Percentiles rank a stretch among this genome's conserved stretches.
These are phyloP conservation scores for Cyclotella kingstonii DNA, from an alignment of 108 stramenopile species.

Conservation along the genomic window DNA sequence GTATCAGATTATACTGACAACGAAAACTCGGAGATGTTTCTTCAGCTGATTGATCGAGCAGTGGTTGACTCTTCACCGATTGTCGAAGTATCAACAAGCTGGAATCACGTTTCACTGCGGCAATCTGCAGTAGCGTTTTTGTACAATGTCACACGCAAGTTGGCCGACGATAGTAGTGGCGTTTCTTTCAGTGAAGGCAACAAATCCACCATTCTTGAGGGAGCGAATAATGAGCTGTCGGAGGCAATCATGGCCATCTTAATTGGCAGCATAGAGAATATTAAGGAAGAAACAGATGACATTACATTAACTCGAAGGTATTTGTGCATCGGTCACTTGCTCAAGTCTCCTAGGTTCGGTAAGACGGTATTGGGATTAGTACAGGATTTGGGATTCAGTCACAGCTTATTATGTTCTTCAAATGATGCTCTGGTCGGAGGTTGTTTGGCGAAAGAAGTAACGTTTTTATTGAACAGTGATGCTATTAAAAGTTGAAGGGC, in stretches of 20 bases:
- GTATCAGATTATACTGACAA: not conserved
- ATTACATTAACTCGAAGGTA: slow-evolving; percentile 39
- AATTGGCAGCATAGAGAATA: slow-evolving; percentile 52
- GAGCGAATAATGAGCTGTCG: slow-evolving; percentile 38
- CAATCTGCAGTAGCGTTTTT: slow-evolving; percentile 63
- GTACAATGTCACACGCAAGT: slow-evolving; percentile 48
- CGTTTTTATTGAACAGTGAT: slow-evolving; percentile 1
- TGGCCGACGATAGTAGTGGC: slow-evolving; percentile 6
- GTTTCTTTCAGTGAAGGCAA: not conserved
- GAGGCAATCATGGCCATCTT: slow-evolving; percentile 55
- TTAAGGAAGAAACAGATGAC: slow-evolving; percentile 51
- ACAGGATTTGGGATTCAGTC: slow-evolving; percentile 34
- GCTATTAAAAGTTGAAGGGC: too few species aligned
- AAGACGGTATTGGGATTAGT: slow-evolving; percentile 27
- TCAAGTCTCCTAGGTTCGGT: slow-evolving; percentile 23
- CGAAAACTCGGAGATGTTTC: slow-evolving; percentile 8
- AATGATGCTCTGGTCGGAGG: not conserved
- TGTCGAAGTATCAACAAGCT: slow-evolving; percentile 17
- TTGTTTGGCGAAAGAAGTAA: slow-evolving; percentile 32
- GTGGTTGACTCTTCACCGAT: slow-evolving; percentile 18
- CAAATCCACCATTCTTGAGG: too few species aligned
- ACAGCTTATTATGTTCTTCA: slow-evolving; percentile 7
- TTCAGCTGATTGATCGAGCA: slow-evolving; percentile 21
- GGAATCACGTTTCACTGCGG: slow-evolving; percentile 24
- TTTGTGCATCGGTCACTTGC: slow-evolving; percentile 31